Base-by-base conservation (phyloP, 2,329 filamentous ascomycete genomes). In the Phialemonium atrogriseum region DNA sequence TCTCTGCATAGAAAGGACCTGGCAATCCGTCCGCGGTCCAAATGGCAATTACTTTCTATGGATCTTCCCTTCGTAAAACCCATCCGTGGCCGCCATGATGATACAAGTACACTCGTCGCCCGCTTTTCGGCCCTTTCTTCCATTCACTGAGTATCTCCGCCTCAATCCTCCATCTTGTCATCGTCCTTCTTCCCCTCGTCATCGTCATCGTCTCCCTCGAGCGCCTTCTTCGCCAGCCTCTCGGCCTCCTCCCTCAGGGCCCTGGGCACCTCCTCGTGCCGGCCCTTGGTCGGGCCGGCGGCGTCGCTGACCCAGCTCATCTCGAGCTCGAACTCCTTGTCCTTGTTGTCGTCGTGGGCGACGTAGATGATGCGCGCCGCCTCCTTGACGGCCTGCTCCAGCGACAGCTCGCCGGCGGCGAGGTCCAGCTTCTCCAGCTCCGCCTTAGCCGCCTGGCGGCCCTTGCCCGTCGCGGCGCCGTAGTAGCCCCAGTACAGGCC, bases 401-500 rank as follows among this genome's bases (percentile, higher is more conserved):
- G 68, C 40, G 80, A 84, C 33, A 96, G 72, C 14, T 31, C 80
- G 34, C 77, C 82, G 9, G 79, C 80, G 33, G 77, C 70, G 36
- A 98, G 75, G 58, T 96, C 86, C 37, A 98, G 73, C 73, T 98
- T 98, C 74, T 98, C 91, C 39, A 98, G 75, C 68, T 98, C 91
- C 7, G 89, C 87, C 72, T 98, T 98, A 53, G 91, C 91, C 32
- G 88, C 82, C 66, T 98, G 91, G 48, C 91, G 76, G 41, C 91
- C 91, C 65, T 98, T 98, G 53, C 91, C 91, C 10, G 91, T 95
- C 30, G 91, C 91, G 23, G 91, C 91, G 48, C 91, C 91, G 59
- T 95, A 95, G 72, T 98, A 98, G 38, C 91, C 91, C 91, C 91
- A 98, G 70, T 94, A 96, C 46, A 89, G 65, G 34, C 91, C 91